Evolutionary conservation across 352 stramenopile species (phyloP).

Genomic region (Sclerospora graminicola): DNA sequence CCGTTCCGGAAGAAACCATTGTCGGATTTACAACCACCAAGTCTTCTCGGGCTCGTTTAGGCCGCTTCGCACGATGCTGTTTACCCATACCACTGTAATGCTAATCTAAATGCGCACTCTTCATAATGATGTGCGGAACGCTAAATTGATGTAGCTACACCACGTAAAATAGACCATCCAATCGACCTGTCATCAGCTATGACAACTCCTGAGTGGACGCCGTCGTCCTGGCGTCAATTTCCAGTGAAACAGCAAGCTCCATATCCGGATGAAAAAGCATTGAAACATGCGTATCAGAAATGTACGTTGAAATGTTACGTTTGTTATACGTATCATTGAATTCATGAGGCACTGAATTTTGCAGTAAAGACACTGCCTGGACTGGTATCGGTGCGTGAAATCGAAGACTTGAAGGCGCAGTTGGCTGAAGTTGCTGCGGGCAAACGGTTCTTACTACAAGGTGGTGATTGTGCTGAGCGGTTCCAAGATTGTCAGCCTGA

Average conservation of each 20-base stretch:
- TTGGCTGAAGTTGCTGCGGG: conserved; percentile 90
- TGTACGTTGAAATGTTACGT: conserved; percentile 27
- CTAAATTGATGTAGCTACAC: no score
- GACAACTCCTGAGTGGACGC: conserved; percentile 32
- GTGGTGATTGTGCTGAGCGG: conserved; percentile 96
- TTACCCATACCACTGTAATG: conserved; percentile 25
- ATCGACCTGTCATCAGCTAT: conserved; percentile 3
- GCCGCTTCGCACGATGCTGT: conserved; percentile 2
- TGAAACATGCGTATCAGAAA: conserved; percentile 64
- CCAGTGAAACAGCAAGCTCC: conserved; percentile 77
- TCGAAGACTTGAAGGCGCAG: conserved; percentile 85
- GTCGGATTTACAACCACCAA: conserved; percentile 47
- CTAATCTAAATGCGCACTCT: no score
- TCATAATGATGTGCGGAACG: no score
- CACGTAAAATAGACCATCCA: no score
- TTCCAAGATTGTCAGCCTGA: conserved; percentile 89
- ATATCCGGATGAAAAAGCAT: conserved; percentile 58
- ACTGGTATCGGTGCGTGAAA: conserved; percentile 95
- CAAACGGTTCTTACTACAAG: conserved; percentile 97
- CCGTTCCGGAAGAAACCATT: conserved; percentile 12
- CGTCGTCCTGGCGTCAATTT: conserved; percentile 64
- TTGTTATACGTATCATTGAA: no score
- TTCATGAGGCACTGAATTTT: conserved; percentile 21
- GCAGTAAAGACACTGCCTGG: conserved; percentile 75
- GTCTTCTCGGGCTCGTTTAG: background rate